Conservation (phyloP, 352 stramenopile genomes). For the Phytopythium mirpurense region DNA sequence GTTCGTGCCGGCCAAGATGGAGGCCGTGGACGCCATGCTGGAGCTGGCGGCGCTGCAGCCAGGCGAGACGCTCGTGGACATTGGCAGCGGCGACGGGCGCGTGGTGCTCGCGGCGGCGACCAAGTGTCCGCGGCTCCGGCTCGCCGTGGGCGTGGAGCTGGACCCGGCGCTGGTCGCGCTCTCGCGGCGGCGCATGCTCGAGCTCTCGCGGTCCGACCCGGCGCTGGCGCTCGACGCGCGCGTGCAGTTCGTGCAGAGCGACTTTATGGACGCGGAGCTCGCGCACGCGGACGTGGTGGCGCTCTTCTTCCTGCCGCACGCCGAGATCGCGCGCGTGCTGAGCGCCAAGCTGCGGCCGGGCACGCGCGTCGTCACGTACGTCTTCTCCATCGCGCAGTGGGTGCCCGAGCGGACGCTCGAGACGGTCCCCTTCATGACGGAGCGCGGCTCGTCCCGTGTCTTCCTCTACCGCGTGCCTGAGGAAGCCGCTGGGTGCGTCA, state of each 20-base stretch:
- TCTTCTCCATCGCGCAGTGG: constrained; percentile 63
- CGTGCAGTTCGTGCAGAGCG: constrained; percentile 35
- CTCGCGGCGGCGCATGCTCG: constrained; percentile 19
- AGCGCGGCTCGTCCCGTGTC: constrained; percentile 34
- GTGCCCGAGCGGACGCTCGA: constrained; percentile 23
- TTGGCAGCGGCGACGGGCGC: constrained; percentile 61
- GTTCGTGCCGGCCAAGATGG: constrained; percentile 54
- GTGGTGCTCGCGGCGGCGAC: constrained; percentile 39
- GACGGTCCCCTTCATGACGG: constrained; percentile 63
- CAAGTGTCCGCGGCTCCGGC: constrained; percentile 13
- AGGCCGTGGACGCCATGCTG: constrained; percentile 52
- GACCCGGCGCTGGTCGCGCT: constrained; percentile 44
- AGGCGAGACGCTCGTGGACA: constrained; percentile 48
- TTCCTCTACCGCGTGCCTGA: constrained; percentile 43
- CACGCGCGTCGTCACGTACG: constrained; percentile 57
- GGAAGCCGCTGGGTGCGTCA: too few species aligned
- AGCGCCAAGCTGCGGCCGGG: constrained; percentile 29
- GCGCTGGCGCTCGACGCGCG: constrained; percentile 11
- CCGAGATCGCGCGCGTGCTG: constrained; percentile 30
- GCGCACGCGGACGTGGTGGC: constrained; percentile 37
- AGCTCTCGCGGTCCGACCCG: constrained; percentile 4
- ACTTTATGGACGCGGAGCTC: constrained; percentile 51
- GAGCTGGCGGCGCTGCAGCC: constrained; percentile 27
- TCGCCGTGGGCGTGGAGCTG: constrained; percentile 47
- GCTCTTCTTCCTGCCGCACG: constrained; percentile 64